A percentile compares a stretch with the other conserved stretches of the same genome.
These are phyloP conservation scores for Annulohypoxylon maeteangense DNA, from an alignment of 495 filamentous ascomycete species.

Conservation along the genomic window DNA sequence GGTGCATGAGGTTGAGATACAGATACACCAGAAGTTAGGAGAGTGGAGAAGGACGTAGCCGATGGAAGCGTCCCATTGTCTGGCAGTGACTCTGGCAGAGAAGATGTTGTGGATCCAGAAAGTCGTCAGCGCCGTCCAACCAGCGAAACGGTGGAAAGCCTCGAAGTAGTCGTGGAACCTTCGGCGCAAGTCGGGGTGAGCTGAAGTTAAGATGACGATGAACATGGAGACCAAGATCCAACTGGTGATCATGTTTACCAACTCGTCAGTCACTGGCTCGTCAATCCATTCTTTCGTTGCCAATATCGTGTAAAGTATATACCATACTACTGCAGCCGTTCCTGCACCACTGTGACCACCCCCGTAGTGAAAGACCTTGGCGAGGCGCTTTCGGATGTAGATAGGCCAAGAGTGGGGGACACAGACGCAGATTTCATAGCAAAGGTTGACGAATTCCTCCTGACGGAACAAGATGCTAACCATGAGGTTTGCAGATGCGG, in stretches of 20 bases:
- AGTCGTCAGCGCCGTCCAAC: conserved; percentile 69
- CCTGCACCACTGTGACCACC: conserved; percentile 80
- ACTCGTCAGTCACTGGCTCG: conserved; percentile 33
- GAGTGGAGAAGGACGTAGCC: conserved; percentile 59
- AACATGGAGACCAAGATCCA: conserved; percentile 57
- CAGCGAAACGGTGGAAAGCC: conserved; percentile 71
- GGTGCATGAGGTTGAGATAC: conserved; percentile 67
- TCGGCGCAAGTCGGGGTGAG: conserved; percentile 64
- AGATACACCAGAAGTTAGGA: conserved; percentile 76
- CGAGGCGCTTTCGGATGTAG: conserved; percentile 68
- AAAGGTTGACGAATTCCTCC: conserved; percentile 77
- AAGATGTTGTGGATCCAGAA: conserved; percentile 73
- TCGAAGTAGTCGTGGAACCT: conserved; percentile 74
- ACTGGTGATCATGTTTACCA: conserved; percentile 54
- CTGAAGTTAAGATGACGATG: conserved; percentile 54
- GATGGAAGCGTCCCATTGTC: conserved; percentile 60
- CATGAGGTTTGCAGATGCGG: conserved; percentile 60
- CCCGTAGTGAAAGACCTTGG: conserved; percentile 81
- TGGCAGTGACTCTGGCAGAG: conserved; percentile 63
- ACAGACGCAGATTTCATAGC: conserved; percentile 69
- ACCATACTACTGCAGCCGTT: conserved; percentile 76
- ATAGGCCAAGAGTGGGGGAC: conserved; percentile 70
- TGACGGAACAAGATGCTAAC: conserved; percentile 71
- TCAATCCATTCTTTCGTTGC: conserved; percentile 61
- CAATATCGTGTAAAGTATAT: conserved; percentile 60